These are phyloP conservation scores for Jasminum sambac DNA, from an alignment of 257 asterid species.

Conservation along the genomic window DNA sequence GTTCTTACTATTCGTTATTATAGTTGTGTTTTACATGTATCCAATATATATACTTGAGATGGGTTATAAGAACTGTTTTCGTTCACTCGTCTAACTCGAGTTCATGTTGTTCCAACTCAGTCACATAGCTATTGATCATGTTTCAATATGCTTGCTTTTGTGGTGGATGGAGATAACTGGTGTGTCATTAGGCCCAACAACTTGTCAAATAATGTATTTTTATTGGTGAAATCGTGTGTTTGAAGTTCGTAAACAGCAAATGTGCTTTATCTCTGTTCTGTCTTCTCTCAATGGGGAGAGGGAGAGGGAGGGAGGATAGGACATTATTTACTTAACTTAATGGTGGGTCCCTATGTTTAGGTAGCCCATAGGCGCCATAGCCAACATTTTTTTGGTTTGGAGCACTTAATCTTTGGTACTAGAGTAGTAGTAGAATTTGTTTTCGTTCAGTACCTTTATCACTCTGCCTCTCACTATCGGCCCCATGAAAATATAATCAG, in stretches of 20 bases:
- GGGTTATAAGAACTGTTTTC: background rate
- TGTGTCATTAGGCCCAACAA: background rate
- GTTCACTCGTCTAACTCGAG: background rate
- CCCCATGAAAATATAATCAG: background rate
- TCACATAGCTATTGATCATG: background rate
- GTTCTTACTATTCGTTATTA: background rate
- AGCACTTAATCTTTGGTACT: too few relatives aligned
- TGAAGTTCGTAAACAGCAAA: background rate
- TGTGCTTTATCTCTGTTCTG: background rate
- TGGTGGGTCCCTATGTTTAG: too few relatives aligned
- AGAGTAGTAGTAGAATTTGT: too few relatives aligned
- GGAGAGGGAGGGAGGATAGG: too few relatives aligned
- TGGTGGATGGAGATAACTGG: background rate
- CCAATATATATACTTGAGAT: background rate
- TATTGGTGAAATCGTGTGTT: background rate
- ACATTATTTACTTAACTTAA: too few relatives aligned
- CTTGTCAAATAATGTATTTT: background rate
- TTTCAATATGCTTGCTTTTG: background rate
- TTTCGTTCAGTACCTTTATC: background rate
- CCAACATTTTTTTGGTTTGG: too few relatives aligned
- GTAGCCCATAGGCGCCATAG: too few relatives aligned
- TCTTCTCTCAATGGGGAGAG: background rate
- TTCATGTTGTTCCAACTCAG: background rate
- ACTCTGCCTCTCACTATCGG: background rate
- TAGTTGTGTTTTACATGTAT: background rate